Conservation (phyloP, 1,284 basidiomycete species). For the Cystobasidium slooffiae region DNA sequence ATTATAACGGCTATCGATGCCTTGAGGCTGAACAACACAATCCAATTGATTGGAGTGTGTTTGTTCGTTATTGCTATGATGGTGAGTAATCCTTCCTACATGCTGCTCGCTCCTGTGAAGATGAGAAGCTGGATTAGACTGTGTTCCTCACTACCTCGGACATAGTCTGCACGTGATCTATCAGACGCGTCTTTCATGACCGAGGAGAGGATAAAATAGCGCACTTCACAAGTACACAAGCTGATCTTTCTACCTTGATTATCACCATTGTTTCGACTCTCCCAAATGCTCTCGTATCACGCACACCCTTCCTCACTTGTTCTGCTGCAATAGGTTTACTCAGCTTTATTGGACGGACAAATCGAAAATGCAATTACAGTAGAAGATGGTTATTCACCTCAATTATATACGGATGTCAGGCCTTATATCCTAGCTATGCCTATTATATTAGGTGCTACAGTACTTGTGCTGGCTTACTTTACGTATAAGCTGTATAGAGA, state of each 20-base stretch:
- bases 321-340: conserved; percentile 42
- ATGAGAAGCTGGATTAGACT: too few species aligned
- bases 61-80: conserved; percentile 49
- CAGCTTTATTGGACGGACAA: conserved; percentile 39
- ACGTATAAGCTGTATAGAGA: conserved; percentile 47
- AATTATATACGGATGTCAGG: conserved; percentile 49
- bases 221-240: neutral
- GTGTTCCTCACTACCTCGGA: neutral
- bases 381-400: conserved; percentile 39
- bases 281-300: neutral
- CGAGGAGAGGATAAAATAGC: neutral
- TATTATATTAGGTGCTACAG: conserved; percentile 35
- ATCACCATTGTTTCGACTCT: neutral
- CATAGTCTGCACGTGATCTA: conserved; percentile 33
- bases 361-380: conserved; percentile 37
- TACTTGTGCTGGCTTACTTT: conserved; percentile 32
- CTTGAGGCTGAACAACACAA: conserved; percentile 50
- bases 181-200: neutral
- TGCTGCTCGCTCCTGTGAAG: neutral
- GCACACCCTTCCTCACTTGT: conserved; percentile 36
- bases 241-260: neutral
- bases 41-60: conserved; percentile 56
- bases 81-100: conserved; percentile 12
- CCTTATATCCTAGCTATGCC: conserved; percentile 44
- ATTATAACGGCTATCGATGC: conserved; percentile 50